A percentile compares a stretch with the other conserved stretches of the same genome.
Conservation (phyloP, 805 yeast genomes). For the Ogataea populi-albae region DNA sequence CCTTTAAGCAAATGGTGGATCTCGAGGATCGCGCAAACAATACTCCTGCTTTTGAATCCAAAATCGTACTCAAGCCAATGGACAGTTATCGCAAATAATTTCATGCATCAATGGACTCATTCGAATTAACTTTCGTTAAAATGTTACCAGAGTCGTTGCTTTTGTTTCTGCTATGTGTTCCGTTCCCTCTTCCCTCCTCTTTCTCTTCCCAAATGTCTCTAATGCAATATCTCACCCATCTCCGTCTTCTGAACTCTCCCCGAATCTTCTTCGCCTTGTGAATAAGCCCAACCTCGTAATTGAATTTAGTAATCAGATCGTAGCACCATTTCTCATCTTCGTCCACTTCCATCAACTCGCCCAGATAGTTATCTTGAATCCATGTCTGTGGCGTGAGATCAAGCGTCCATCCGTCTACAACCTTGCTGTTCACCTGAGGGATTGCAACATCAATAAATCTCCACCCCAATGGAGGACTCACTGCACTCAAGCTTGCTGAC, state of each 20-base stretch:
- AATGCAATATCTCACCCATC: constrained; percentile 57
- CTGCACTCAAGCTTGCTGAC: constrained; percentile 31
- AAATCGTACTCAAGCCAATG: constrained; percentile 13
- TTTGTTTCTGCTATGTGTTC: constrained; percentile 9
- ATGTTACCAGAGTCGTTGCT: constrained; percentile 12
- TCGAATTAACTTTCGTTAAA: constrained; percentile 8
- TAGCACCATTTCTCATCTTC: constrained; percentile 84
- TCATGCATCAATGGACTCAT: constrained; percentile 13
- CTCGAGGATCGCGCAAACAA: constrained; percentile 17
- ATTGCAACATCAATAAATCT: constrained; percentile 34
- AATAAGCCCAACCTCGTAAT: constrained; percentile 24
- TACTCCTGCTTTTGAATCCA: constrained; percentile 18
- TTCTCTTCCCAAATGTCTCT: constrained; percentile 24
- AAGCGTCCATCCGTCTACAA: constrained; percentile 52
- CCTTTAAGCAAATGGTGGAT: constrained; percentile 32
- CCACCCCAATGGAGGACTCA: constrained; percentile 63
- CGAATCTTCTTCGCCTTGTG: constrained; percentile 26
- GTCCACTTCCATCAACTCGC: constrained; percentile 58
- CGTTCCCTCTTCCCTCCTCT: constrained; percentile 7
- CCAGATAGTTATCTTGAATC: constrained; percentile 52
- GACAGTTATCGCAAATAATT: constrained; percentile 4
- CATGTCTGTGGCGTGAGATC: constrained; percentile 64
- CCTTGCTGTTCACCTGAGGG: constrained; percentile 14
- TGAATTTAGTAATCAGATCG: constrained; percentile 40
- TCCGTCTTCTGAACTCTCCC: constrained; percentile 56